Evolutionary conservation across 768 basidiomycete genomes (phyloP).

Genomic region (Clitopilus hobsonii): DNA sequence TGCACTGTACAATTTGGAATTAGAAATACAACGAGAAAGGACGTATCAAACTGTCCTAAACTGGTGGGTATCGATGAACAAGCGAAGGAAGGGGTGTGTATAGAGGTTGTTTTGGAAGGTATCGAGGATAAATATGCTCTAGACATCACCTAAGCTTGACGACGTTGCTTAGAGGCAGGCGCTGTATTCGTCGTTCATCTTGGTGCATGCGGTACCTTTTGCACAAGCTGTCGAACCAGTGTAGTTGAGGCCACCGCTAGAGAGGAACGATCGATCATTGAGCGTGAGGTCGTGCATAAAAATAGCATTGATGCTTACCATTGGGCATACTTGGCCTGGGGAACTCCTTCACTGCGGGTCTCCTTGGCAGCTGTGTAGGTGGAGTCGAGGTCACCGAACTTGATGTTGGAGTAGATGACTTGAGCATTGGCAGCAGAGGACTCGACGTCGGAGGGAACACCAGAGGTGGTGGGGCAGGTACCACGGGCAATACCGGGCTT

Average conservation of each 20-base stretch:
- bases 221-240: not conserved
- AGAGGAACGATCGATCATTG: not conserved
- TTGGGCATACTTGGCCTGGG: not conserved
- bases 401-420: conserved; percentile 55
- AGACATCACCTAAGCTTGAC: not conserved
- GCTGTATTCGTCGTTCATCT: not conserved
- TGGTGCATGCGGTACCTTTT: not conserved
- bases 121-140: not conserved
- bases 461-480: conserved; percentile 42
- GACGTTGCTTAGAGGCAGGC: not conserved
- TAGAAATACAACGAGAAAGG: not conserved
- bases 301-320: not conserved
- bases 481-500: conserved; percentile 44
- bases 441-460: conserved; percentile 41
- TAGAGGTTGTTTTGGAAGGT: not conserved
- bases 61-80: not conserved
- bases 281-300: not conserved
- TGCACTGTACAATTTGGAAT: not conserved
- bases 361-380: conserved; percentile 23
- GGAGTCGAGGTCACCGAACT: conserved; percentile 43
- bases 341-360: not conserved
- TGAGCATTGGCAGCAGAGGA: conserved; percentile 28
- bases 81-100: not conserved
- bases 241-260: not conserved
- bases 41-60: not conserved